Evolutionary conservation across 2,329 filamentous ascomycete species (phyloP).

Genomic region (Aspergillus versicolor): DNA sequence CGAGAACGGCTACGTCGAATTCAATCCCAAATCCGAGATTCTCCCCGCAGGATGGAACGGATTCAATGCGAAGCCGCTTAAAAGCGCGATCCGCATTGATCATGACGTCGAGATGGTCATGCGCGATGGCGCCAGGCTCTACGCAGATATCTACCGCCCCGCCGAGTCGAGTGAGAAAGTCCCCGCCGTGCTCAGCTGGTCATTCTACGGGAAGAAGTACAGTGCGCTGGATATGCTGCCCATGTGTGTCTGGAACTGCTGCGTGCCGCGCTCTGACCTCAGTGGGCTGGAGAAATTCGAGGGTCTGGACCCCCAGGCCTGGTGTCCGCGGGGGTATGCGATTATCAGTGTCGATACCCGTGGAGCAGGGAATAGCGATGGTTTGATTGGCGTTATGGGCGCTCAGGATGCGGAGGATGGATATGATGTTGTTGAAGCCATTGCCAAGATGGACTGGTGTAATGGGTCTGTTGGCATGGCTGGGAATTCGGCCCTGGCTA

Average conservation of each 20-base stretch:
- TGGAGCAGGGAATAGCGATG: conserved; percentile 36
- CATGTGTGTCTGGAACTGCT: conserved; percentile 41
- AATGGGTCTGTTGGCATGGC: conserved; percentile 46
- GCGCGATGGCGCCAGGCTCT: conserved; percentile 44
- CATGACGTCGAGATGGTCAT: conserved; percentile 47
- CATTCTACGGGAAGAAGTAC: conserved; percentile 48
- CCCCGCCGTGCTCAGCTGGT: conserved; percentile 48
- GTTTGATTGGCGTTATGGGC: conserved; percentile 40
- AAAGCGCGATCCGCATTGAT: conserved; percentile 44
- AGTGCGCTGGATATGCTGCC: conserved; percentile 39
- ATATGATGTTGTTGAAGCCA: conserved; percentile 46
- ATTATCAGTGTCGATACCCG: conserved; percentile 37
- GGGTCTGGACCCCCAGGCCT: conserved; percentile 40
- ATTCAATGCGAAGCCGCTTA: conserved; percentile 34
- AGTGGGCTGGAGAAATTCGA: conserved; percentile 45
- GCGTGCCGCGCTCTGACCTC: conserved; percentile 29
- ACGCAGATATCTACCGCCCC: conserved; percentile 48
- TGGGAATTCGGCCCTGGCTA: conserved; percentile 47
- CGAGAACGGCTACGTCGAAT: conserved; percentile 43
- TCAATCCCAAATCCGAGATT: conserved; percentile 40
- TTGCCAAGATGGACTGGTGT: conserved; percentile 46
- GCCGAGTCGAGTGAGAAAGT: conserved; percentile 31
- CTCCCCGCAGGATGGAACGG: conserved; percentile 40
- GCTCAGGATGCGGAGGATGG: conserved; percentile 48
- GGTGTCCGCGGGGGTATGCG: conserved; percentile 33